These are phyloP conservation scores for Bidens hawaiensis DNA, from an alignment of 140 eudicot genomes.

Conservation along the genomic window DNA sequence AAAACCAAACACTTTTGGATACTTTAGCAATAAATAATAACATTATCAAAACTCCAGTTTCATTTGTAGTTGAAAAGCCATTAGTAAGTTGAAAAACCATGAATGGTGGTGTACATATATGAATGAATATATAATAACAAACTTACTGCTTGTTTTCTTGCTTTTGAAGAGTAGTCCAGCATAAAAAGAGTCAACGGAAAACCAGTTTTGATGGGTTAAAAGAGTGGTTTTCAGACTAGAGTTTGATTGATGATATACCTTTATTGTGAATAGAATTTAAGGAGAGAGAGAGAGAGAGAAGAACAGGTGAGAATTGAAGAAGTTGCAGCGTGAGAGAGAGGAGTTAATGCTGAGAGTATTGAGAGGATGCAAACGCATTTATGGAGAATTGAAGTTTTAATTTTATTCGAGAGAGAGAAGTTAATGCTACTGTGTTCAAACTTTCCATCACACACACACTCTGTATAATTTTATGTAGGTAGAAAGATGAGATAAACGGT, in stretches of 20 bases:
- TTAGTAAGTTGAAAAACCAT: background rate
- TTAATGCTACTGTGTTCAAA: slow-evolving; percentile 28
- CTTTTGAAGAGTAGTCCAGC: slow-evolving; percentile 14
- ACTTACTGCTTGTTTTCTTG: slow-evolving; percentile 25
- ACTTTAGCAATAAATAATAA: slow-evolving; percentile 26
- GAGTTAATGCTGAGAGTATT: slow-evolving; percentile 77
- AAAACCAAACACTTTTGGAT: slow-evolving; percentile 21
- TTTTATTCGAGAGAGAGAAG: slow-evolving; percentile 24
- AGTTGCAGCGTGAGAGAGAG: slow-evolving; percentile 27
- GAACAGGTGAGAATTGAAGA: slow-evolving; percentile 26
- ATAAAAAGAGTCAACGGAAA: slow-evolving; percentile 35
- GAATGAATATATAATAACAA: too few species aligned
- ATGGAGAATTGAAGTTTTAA: slow-evolving; percentile 50
- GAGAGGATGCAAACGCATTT: slow-evolving; percentile 78
- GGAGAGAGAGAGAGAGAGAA: slow-evolving; percentile 28
- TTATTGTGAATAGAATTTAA: slow-evolving; percentile 60
- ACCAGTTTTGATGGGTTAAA: slow-evolving; percentile 24
- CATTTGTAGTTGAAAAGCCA: background rate
- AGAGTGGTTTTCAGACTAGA: slow-evolving; percentile 23
- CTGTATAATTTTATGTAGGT: slow-evolving; percentile 10
- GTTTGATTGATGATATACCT: slow-evolving; percentile 26
- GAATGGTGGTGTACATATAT: slow-evolving; percentile 5
- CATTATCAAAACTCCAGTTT: slow-evolving; percentile 14
- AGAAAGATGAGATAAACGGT: slow-evolving; percentile 11
- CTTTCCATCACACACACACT: slow-evolving; percentile 28